Evolutionary conservation across 2,329 filamentous ascomycete species (phyloP).

Genomic region (Colletotrichum caudatum): DNA sequence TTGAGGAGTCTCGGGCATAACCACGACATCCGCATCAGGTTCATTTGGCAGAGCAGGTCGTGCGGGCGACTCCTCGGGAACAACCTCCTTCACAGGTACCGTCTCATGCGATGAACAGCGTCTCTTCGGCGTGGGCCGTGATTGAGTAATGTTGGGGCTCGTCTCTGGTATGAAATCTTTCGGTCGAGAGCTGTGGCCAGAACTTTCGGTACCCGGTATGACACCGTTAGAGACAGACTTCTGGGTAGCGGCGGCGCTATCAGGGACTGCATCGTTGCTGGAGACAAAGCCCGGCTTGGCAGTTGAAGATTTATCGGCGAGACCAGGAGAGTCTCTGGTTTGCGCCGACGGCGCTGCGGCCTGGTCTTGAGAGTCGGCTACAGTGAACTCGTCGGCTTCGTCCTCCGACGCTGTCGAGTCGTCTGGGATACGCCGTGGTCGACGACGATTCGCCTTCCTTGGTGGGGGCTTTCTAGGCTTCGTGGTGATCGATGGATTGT

Average conservation of each 20-base stretch:
- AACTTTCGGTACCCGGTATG: constrained; percentile 29
- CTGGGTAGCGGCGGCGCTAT: constrained; percentile 34
- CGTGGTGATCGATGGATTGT: constrained; percentile 23
- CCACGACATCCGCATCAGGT: not conserved
- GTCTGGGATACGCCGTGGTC: not conserved
- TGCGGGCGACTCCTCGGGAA: not conserved
- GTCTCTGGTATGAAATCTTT: constrained; percentile 49
- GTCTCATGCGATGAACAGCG: constrained; percentile 5
- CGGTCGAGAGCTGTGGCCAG: constrained; percentile 34
- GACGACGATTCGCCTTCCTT: not conserved
- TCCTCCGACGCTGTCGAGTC: constrained; percentile 25
- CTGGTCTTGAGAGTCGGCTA: constrained; percentile 41
- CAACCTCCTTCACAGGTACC: not conserved
- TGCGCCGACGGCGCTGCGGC: not conserved
- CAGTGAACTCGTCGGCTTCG: constrained; percentile 37
- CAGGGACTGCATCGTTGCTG: constrained; percentile 36
- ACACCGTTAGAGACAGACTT: constrained; percentile 11
- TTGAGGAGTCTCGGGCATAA: not conserved
- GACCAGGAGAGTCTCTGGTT: constrained; percentile 6
- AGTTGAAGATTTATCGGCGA: not conserved
- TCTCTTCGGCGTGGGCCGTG: not conserved
- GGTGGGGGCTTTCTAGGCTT: constrained; percentile 5
- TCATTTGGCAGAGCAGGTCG: not conserved
- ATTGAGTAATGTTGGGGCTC: constrained; percentile 45
- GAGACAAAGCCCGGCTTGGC: constrained; percentile 20